Evolutionary conservation across 331 rosid species (phyloP).

Genomic region (Quercus tomentella): DNA sequence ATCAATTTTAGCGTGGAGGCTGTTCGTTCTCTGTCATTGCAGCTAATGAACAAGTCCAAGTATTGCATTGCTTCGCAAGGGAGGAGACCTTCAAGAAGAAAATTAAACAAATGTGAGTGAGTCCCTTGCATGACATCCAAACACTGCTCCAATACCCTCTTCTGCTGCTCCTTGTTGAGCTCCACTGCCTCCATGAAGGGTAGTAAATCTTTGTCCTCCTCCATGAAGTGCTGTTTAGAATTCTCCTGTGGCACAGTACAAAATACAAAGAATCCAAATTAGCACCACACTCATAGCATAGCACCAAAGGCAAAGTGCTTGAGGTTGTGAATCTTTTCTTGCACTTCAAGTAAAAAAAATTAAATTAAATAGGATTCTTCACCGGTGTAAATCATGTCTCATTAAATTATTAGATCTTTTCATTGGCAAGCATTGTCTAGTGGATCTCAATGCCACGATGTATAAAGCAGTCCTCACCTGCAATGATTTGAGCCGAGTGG

Average conservation of each 20-base stretch:
- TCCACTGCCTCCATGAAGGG: conserved; percentile 85
- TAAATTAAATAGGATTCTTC: neutral
- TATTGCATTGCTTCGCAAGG: conserved; percentile 76
- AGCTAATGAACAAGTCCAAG: conserved; percentile 61
- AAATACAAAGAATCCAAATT: neutral
- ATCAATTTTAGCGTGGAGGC: conserved; percentile 45
- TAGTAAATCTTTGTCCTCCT: conserved; percentile 67
- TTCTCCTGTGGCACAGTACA: conserved; percentile 35
- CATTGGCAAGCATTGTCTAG: neutral
- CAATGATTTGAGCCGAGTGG: conserved; percentile 57
- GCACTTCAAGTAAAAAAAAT: neutral
- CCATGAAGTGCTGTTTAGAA: conserved; percentile 65
- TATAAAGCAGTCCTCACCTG: conserved; percentile 36
- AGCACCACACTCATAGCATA: neutral
- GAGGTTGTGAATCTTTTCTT: neutral
- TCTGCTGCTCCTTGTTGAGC: conserved; percentile 56
- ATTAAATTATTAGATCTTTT: neutral
- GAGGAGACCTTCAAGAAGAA: conserved; percentile 70
- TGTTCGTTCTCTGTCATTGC: conserved; percentile 38
- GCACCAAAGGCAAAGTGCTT: neutral
- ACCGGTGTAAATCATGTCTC: neutral
- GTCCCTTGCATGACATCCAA: conserved; percentile 77
- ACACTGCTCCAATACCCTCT: conserved; percentile 50
- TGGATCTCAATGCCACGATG: neutral
- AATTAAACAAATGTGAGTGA: conserved; percentile 59